phyloP scores from a whole-genome alignment of 192 early-diverging fungal genomes.

The Glomus cerebriforme region DNA sequence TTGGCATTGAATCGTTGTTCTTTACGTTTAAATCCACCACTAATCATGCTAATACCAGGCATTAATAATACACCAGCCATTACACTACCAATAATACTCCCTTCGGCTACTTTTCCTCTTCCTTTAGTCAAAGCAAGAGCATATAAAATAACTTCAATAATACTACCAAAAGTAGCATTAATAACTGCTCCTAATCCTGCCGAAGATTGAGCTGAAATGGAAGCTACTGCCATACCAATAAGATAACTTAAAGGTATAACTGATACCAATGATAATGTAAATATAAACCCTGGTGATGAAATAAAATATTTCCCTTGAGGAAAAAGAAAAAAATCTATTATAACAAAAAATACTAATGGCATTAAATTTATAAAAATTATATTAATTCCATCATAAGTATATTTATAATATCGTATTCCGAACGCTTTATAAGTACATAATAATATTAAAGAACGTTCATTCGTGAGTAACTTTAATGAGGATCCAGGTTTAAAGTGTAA shows the following conservation, averaged over 20 bases:
- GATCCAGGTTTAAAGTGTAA: slow-evolving; percentile 69
- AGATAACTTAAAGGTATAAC: slow-evolving; percentile 93
- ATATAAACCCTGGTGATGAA: slow-evolving; percentile 52
- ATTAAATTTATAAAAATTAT: slow-evolving; percentile 95
- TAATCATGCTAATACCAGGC: slow-evolving; percentile 94
- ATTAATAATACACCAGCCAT: slow-evolving; percentile 86
- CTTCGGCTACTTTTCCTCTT: slow-evolving; percentile 86
- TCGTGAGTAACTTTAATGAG: slow-evolving; percentile 24
- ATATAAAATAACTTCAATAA: slow-evolving; percentile 96
- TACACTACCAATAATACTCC: slow-evolving; percentile 89
- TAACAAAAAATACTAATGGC: slow-evolving; percentile 78
- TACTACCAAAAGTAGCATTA: slow-evolving; percentile 97
- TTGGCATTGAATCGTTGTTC: slow-evolving; percentile 95
- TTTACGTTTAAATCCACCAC: slow-evolving; percentile 86
- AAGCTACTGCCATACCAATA: slow-evolving; percentile 96
- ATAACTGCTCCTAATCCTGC: slow-evolving; percentile 93
- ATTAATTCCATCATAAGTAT: slow-evolving; percentile 95
- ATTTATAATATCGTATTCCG: slow-evolving; percentile 94
- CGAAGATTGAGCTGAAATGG: slow-evolving; percentile 92
- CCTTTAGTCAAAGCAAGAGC: slow-evolving; percentile 85
- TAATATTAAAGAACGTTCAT: slow-evolving; percentile 59
- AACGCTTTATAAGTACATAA: slow-evolving; percentile 88
- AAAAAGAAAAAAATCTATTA: slow-evolving; percentile 79
- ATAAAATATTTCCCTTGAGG: slow-evolving; percentile 51
- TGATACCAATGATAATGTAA: slow-evolving; percentile 69